Evolutionary conservation across 2,329 filamentous ascomycete genomes (phyloP).

Genomic region (Elsinoe fawcettii): DNA sequence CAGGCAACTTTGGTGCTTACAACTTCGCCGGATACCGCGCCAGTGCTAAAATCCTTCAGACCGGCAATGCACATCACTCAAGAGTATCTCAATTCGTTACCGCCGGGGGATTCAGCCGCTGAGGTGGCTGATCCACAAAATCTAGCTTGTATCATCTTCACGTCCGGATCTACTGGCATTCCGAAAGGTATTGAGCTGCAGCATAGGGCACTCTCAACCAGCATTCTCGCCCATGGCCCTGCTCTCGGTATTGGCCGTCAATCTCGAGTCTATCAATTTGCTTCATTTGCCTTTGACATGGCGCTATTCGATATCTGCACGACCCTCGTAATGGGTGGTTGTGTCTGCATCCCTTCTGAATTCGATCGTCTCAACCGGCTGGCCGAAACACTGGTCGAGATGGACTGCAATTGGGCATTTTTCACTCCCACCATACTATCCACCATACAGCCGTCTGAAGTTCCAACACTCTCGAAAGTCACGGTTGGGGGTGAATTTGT

Average conservation of each 20-base stretch:
- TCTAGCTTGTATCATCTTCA: constrained; percentile 7
- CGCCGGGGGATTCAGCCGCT: background rate
- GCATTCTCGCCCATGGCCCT: constrained; percentile 2
- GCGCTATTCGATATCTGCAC: background rate
- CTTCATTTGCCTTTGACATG: constrained; percentile 12
- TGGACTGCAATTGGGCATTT: constrained; percentile 5
- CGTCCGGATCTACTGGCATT: constrained; percentile 8
- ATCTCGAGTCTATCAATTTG: constrained; percentile 2
- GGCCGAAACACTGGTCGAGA: background rate
- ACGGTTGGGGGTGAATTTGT: background rate
- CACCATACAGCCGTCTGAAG: background rate
- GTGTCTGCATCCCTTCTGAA: constrained; percentile 11
- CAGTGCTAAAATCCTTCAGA: background rate
- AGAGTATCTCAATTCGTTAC: background rate
- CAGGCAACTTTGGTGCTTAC: background rate
- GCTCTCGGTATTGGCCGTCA: background rate
- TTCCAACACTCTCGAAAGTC: background rate
- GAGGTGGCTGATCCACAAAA: background rate
- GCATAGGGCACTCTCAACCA: constrained; percentile 9
- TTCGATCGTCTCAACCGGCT: background rate
- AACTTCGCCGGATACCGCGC: background rate
- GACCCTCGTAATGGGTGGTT: background rate
- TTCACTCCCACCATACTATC: background rate
- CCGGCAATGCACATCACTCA: background rate
- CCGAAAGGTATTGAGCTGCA: constrained; percentile 10